phyloP scores from a whole-genome alignment of 2,329 filamentous ascomycete species.

The Ascomycota sp. region DNA sequence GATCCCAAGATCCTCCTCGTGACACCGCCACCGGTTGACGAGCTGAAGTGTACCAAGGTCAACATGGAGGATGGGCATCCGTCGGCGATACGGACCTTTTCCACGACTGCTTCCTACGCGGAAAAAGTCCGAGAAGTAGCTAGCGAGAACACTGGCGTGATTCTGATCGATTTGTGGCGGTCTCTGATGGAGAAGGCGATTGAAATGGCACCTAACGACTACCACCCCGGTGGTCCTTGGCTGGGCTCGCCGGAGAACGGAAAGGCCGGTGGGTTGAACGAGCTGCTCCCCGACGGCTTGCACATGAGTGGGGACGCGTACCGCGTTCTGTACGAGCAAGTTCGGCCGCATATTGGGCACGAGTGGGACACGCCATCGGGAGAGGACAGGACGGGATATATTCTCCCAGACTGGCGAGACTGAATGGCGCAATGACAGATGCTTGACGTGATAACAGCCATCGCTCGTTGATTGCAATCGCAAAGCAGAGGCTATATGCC shows the following conservation, averaged over 20 bases:
- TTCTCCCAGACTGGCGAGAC: slow-evolving; percentile 28
- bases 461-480: too few species aligned
- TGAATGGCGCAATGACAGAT: slow-evolving; percentile 1
- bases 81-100: slow-evolving; percentile 21
- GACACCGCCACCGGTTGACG: slow-evolving; percentile 65
- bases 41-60: slow-evolving; percentile 38
- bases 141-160: slow-evolving; percentile 42
- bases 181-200: slow-evolving; percentile 53
- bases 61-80: slow-evolving; percentile 26
- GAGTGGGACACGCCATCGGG: slow-evolving; percentile 17
- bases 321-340: slow-evolving; percentile 25
- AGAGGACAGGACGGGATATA: slow-evolving; percentile 17
- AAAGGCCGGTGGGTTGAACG: slow-evolving; percentile 27
- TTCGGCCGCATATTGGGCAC: slow-evolving; percentile 26
- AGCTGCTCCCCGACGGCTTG: slow-evolving; percentile 35
- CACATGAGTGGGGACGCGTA: slow-evolving; percentile 36
- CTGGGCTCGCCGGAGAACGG: slow-evolving; percentile 30
- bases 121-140: slow-evolving; percentile 44
- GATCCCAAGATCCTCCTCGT: slow-evolving; percentile 55
- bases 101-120: slow-evolving; percentile 35
- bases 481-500: too few species aligned
- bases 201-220: slow-evolving; percentile 34
- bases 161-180: slow-evolving; percentile 62
- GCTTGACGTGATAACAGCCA: background rate
- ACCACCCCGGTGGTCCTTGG: slow-evolving; percentile 24